Evolutionary conservation across 2,329 filamentous ascomycete species (phyloP), one percentile per base, ranked within the genome.

Genomic region (Ophiobolus disseminans): DNA sequence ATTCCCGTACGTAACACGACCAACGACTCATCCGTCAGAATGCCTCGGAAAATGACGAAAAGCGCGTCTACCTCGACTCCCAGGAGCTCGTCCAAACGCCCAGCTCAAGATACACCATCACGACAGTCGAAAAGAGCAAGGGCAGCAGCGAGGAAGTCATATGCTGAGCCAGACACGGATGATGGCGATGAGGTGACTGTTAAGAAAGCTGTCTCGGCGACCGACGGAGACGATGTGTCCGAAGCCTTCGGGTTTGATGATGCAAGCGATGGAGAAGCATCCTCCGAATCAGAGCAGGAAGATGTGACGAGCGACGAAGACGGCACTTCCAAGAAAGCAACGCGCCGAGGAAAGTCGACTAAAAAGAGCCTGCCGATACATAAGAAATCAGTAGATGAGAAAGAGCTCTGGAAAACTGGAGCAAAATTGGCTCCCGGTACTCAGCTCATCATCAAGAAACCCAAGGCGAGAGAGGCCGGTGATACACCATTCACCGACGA

Each of bases 401-500:
- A 78, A 54, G 79, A 83, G 42, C 66, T 84, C 25, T 85, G 82
- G 82, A 78, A 78, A 63, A 73, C 78, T 50, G 82, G 82, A 8
- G 80, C 82, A 26, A 82, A 77, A 50, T 69, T 86, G 21, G 82
- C 78, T 4, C 83, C 82, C 28, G 84, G 84, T 8, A 84, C 80
- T 50, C 78, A 83, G 57, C 73, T 87, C 23, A 78, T 86, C 57
- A 84, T 86, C 66, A 80, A 83, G 63, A 84, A 85, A 55, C 84
- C 83, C 3, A 84, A 85, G 68, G 79, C 84, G n/a, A 76, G 84
- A 58, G 79, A 80, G 25, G 77, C 83, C 19, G 85, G 85, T 13
- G 74, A 79, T n/a, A 80, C 77, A 20, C 80, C 80, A 2, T 87
- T 86, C 66, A 68, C 72, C 34, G 79, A 85, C 55, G 73, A 80